Conservation (phyloP, 495 filamentous ascomycete species). For the Penicillium desertorum region DNA sequence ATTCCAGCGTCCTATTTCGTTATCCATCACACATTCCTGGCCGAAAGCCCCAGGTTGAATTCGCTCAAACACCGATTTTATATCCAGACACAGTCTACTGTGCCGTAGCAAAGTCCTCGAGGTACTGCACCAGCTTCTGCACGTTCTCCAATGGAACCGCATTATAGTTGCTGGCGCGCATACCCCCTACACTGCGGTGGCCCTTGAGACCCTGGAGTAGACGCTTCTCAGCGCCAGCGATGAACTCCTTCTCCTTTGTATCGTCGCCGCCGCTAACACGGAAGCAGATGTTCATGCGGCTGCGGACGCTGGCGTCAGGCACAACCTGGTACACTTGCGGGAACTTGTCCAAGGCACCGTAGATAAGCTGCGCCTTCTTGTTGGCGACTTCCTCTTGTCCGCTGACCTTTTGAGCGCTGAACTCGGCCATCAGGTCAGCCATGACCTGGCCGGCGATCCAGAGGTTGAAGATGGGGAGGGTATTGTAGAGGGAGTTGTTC, state of each 20-base stretch:
- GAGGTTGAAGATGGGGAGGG: conserved; percentile 89
- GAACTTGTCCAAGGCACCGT: conserved; percentile 69
- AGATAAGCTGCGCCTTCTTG: conserved; percentile 72
- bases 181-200: conserved; percentile 74
- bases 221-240: conserved; percentile 59
- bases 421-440: conserved; percentile 58
- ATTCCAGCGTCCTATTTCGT: conserved; percentile 15
- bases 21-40: conserved; percentile 13
- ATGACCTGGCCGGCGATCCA: conserved; percentile 87
- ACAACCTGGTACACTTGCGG: conserved; percentile 70
- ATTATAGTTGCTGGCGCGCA: conserved; percentile 55
- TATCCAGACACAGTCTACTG: conserved; percentile 20
- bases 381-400: conserved; percentile 65
- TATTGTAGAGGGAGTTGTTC: conserved; percentile 93
- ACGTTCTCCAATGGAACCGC: conserved; percentile 60
- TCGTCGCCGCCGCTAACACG: conserved; percentile 57
- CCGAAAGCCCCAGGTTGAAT: conserved; percentile 20
- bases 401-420: conserved; percentile 60
- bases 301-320: conserved; percentile 68
- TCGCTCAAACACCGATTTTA: conserved; percentile 8
- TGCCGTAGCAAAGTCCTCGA: conserved; percentile 55
- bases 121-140: conserved; percentile 60
- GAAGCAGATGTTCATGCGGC: conserved; percentile 93
- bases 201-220: conserved; percentile 72
- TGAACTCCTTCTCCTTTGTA: conserved; percentile 72